Evolutionary conservation across 2,329 filamentous ascomycete species (phyloP).

Genomic region (Pochonia chlamydosporia): DNA sequence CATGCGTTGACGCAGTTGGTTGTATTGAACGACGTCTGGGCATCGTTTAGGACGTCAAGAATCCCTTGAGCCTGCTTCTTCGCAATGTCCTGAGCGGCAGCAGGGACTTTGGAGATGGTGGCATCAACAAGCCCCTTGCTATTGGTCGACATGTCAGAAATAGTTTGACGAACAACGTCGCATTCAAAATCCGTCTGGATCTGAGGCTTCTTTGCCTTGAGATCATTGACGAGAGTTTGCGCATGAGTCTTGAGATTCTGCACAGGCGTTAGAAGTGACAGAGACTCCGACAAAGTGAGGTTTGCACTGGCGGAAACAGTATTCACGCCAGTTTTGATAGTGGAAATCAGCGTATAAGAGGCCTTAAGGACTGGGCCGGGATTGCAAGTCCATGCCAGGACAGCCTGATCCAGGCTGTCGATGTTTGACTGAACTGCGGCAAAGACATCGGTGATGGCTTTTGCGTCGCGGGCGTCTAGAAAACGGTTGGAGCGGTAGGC

Average conservation of each 20-base stretch:
- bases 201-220: not conserved
- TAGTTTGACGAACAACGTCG: not conserved
- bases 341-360: not conserved
- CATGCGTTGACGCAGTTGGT: not conserved
- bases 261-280: not conserved
- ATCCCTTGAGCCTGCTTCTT: not conserved
- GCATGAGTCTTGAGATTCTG: slow-evolving; percentile 1
- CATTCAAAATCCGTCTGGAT: not conserved
- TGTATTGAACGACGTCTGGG: not conserved
- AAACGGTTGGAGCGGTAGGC: not conserved
- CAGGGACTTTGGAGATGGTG: slow-evolving; percentile 2
- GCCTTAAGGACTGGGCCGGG: not conserved
- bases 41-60: not conserved
- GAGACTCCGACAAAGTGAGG: not conserved
- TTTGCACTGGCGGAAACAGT: not conserved
- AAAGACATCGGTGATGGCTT: not conserved
- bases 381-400: not conserved
- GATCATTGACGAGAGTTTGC: not conserved
- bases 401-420: not conserved
- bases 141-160: not conserved
- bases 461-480: not conserved
- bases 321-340: not conserved
- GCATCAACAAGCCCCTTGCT: not conserved
- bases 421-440: not conserved
- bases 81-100: not conserved